Conservation (phyloP, 306 rosid species). For the Casuarina cunninghamiana region DNA sequence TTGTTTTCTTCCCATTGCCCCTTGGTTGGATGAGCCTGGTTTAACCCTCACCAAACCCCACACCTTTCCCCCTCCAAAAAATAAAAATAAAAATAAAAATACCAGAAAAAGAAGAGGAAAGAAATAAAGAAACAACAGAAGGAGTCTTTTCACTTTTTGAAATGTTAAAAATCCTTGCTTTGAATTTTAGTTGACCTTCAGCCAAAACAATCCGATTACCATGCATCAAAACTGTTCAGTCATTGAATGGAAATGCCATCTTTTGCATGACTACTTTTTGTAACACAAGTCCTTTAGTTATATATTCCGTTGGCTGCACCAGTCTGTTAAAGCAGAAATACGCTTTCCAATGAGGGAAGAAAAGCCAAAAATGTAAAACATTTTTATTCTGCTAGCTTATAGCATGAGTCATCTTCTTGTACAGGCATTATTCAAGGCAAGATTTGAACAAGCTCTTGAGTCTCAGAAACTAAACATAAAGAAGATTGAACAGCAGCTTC, state of each 20-base stretch:
- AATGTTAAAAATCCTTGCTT: too few species aligned
- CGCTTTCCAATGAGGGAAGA: background rate
- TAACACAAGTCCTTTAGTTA: constrained; percentile 12
- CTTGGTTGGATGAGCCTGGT: background rate
- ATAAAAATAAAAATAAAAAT: background rate
- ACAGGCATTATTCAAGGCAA: constrained; percentile 98
- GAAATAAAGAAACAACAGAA: too few species aligned
- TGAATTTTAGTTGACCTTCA: background rate
- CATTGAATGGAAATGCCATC: background rate
- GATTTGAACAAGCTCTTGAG: constrained; percentile 98
- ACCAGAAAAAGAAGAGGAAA: background rate
- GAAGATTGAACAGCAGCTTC: constrained; percentile 89
- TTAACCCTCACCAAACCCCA: background rate
- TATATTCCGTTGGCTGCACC: constrained; percentile 13
- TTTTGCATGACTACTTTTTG: constrained; percentile 8
- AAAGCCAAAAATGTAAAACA: background rate
- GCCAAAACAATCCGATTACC: background rate
- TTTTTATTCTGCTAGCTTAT: background rate
- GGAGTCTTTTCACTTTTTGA: too few species aligned
- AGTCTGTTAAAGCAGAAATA: background rate
- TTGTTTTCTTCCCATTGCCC: background rate
- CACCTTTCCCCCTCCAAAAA: background rate
- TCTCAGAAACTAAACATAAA: constrained; percentile 93
- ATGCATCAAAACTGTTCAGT: background rate
- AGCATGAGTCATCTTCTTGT: constrained; percentile 15